Evolutionary conservation across 176 grass and related monocot species (phyloP).

Genomic region (Cymbopogon citratus): DNA sequence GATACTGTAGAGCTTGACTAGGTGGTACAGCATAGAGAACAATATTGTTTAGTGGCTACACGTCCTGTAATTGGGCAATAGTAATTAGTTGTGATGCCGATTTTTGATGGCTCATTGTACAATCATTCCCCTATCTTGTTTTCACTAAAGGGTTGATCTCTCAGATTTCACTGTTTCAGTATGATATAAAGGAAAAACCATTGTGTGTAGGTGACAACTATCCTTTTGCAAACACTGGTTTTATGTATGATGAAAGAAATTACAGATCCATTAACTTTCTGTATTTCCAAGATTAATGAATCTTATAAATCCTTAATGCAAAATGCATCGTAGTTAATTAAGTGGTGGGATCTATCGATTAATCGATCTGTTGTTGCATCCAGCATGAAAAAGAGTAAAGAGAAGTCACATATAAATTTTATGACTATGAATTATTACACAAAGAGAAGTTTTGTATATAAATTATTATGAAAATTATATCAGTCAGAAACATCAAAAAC

Average conservation of each 20-base stretch:
- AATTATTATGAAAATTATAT: conserved; percentile 9
- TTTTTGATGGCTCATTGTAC: conserved; percentile 24
- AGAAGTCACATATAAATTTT: background rate
- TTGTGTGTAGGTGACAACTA: background rate
- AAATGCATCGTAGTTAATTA: background rate
- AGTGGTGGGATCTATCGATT: background rate
- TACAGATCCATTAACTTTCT: background rate
- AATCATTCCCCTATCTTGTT: background rate
- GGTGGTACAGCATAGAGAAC: conserved; percentile 4
- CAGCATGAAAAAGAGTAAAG: background rate
- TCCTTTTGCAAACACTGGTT: background rate
- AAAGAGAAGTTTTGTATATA: background rate
- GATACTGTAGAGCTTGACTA: conserved; percentile 19
- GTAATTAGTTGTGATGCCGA: conserved; percentile 14
- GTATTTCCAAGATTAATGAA: background rate
- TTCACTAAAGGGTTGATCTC: background rate
- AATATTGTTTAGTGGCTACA: conserved; percentile 9
- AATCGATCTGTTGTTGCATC: background rate
- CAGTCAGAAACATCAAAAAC: background rate
- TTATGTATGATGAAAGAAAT: background rate
- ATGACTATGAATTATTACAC: background rate
- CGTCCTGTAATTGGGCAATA: conserved; percentile 17
- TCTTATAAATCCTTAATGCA: background rate
- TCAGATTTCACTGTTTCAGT: background rate
- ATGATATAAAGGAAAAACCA: background rate